These are phyloP conservation scores for Malassezia equina DNA, from an alignment of 1,284 basidiomycete species.

Conservation along the genomic window DNA sequence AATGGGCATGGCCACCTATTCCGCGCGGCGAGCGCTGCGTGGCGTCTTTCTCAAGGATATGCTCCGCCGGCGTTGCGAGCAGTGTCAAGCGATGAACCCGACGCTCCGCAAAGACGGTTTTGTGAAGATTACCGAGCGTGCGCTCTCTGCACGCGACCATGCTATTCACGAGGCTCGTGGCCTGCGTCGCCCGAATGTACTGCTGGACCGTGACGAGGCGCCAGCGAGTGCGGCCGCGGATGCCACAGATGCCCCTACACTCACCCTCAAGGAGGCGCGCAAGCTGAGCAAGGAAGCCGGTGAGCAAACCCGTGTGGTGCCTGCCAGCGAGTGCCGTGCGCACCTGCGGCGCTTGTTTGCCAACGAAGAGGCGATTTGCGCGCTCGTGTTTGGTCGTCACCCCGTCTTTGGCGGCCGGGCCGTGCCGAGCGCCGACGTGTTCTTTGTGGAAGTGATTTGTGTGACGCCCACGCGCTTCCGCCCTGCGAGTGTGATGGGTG, in stretches of 20 bases:
- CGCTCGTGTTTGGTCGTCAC: constrained; percentile 82
- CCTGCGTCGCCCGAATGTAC: constrained; percentile 49
- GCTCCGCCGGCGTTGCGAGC: constrained; percentile 59
- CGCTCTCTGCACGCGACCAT: constrained; percentile 71
- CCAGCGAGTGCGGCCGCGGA: constrained; percentile 55
- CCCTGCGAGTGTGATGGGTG: constrained; percentile 83
- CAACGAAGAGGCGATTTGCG: constrained; percentile 71
- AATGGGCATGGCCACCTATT: constrained; percentile 56
- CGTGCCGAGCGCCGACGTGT: constrained; percentile 76
- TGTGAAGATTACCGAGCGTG: constrained; percentile 88
- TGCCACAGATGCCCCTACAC: constrained; percentile 53
- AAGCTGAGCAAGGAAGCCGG: constrained; percentile 34
- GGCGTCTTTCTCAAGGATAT: constrained; percentile 69
- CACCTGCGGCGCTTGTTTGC: constrained; percentile 80
- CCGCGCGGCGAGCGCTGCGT: constrained; percentile 73
- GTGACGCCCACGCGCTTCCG: constrained; percentile 92
- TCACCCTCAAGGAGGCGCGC: constrained; percentile 33
- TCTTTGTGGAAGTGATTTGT: constrained; percentile 86
- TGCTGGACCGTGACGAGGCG: constrained; percentile 11
- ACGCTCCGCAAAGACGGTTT: constrained; percentile 87
- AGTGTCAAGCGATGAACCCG: constrained; percentile 70
- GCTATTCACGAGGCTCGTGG: constrained; percentile 55
- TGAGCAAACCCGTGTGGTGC: constrained; percentile 66
- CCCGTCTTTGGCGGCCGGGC: constrained; percentile 58
- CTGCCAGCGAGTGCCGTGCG: constrained; percentile 81